These are phyloP conservation scores for Punctularia strigosozonata DNA, from an alignment of 768 basidiomycete species.

Conservation along the genomic window DNA sequence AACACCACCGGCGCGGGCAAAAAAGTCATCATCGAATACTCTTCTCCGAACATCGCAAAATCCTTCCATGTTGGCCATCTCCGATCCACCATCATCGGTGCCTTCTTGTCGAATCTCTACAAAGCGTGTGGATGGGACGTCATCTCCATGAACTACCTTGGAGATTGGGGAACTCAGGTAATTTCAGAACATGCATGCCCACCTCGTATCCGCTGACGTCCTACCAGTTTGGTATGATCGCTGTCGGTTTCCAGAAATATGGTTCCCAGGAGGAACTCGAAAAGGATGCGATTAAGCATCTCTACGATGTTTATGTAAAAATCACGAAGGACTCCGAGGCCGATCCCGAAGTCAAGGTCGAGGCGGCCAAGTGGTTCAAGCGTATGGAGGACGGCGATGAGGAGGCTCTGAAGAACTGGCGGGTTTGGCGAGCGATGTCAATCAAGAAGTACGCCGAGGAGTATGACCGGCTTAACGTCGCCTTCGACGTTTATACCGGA, in stretches of 20 bases:
- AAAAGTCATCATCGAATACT: slow-evolving; percentile 82
- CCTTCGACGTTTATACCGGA: slow-evolving; percentile 87
- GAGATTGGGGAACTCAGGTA: slow-evolving; percentile 98
- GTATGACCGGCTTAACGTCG: slow-evolving; percentile 81
- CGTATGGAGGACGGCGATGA: slow-evolving; percentile 93
- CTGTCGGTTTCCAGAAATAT: slow-evolving; percentile 85
- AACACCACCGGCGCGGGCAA: slow-evolving; percentile 73
- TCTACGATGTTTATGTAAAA: slow-evolving; percentile 91
- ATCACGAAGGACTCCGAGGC: slow-evolving; percentile 77
- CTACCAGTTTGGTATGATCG: slow-evolving; percentile 84
- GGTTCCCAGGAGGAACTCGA: slow-evolving; percentile 77
- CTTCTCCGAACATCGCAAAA: slow-evolving; percentile 96
- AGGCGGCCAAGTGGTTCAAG: slow-evolving; percentile 83
- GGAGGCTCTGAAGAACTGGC: slow-evolving; percentile 76
- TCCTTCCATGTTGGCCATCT: slow-evolving; percentile 97
- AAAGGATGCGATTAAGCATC: slow-evolving; percentile 86
- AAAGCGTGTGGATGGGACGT: slow-evolving; percentile 90
- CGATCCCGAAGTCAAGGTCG: slow-evolving; percentile 59
- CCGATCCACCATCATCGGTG: slow-evolving; percentile 97
- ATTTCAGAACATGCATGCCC: slow-evolving; percentile 12
- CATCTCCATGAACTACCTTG: slow-evolving; percentile 85
- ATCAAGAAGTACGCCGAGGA: slow-evolving; percentile 83
- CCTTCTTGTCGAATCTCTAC: slow-evolving; percentile 85
- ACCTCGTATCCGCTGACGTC: background rate
- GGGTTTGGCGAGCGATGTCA: slow-evolving; percentile 84